Conservation (phyloP, 805 yeast species). For the Starmerella lactis-condensi region DNA sequence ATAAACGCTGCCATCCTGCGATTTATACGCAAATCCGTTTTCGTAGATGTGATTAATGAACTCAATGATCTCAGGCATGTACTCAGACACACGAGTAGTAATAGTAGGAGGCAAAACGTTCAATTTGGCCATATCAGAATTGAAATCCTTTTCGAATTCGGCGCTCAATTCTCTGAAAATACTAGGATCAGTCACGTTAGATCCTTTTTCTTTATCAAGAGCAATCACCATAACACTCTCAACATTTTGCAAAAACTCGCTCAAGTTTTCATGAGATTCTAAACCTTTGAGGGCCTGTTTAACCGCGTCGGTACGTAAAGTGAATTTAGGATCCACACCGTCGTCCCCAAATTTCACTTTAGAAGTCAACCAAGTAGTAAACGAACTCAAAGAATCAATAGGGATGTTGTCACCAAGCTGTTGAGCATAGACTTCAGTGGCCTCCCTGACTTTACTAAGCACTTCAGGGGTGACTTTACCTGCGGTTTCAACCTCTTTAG, state of each 20-base stretch:
- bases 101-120: constrained; percentile 72
- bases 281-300: constrained; percentile 31
- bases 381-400: constrained; percentile 22
- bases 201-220: constrained; percentile 55
- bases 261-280: constrained; percentile 11
- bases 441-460: constrained; percentile 6
- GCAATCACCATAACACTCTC: constrained; percentile 60
- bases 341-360: too few species aligned
- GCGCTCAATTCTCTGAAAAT: constrained; percentile 69
- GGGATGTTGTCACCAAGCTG: too few species aligned
- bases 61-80: constrained; percentile 74
- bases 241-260: constrained; percentile 30
- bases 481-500: constrained; percentile 20
- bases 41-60: constrained; percentile 57
- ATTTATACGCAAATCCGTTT: constrained; percentile 69
- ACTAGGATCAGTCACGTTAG: constrained; percentile 64
- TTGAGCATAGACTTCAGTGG: constrained; percentile 30
- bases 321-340: constrained; percentile 55
- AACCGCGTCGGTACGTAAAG: constrained; percentile 62
- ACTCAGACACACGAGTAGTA: constrained; percentile 89
- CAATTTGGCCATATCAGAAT: constrained; percentile 66
- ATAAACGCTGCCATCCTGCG: constrained; percentile 86
- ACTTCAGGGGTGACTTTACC: constrained; percentile 26
- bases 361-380: constrained; percentile 43
- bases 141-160: constrained; percentile 72